Base-by-base conservation (phyloP, 2,329 filamentous ascomycete genomes). In the Penicillium thymicola region DNA sequence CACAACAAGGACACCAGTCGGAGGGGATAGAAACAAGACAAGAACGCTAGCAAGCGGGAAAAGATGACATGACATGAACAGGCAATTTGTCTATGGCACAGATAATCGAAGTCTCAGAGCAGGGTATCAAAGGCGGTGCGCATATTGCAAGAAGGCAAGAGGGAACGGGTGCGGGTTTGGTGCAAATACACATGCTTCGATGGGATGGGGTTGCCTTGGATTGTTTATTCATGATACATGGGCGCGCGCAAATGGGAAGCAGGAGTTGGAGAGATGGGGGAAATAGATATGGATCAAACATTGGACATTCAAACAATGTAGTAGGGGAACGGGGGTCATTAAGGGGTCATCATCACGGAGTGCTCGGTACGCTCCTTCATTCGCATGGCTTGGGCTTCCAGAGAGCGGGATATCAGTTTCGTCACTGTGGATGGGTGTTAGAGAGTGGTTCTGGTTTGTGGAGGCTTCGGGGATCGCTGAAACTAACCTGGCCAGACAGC, bases 401-500 rank as follows among this genome's bases (percentile, higher is more conserved):
- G 77, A 28, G 85, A 85, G 59, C 82, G 82, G 49, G 84, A 83
- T 83, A 88, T 88, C 48, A 88, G 79, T 71, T 85, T 85, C n/a
- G 85, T 87, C 43, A 88, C 85, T 87, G 49, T 18, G 36, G 9
- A 48, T 36, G 43, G 55, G 73, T 65, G 75, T 51, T 37, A 21
- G n/a, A 28, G 21, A 30, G 48, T 34, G 7, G 40, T 30, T 23
- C 3, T 8, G 18, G 14, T n/a, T 25, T 21, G 9, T 46, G 9
- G 5, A 18, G 4, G n/a, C 9, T 32, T 9, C 30, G 5, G 21
- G 30, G 5, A 6, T 40, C 32, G 10, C n/a, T 3, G 13, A 18
- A 54, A 57, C 86, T 81, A 78, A 92, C 89, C 88, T 72, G 92
- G 92, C 93, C 94, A 99, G 28, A 96, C 90, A 62, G 90, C 89